phyloP scores from a whole-genome alignment of 331 rosid species.

The Quercus lobata region DNA sequence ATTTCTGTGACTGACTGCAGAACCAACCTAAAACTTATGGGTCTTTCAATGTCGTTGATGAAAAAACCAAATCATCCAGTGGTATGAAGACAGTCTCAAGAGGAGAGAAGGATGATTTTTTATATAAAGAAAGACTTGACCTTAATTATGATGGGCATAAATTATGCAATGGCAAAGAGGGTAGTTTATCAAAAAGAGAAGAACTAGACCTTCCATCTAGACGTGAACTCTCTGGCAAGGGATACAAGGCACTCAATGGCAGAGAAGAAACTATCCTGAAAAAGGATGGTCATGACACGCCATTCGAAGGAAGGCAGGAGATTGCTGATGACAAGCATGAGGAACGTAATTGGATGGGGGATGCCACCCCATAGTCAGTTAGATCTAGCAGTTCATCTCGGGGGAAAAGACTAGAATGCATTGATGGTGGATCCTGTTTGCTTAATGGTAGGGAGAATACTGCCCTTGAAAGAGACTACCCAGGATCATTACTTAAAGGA shows the following conservation, averaged over 20 bases:
- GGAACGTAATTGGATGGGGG: slow-evolving; percentile 34
- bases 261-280: slow-evolving; percentile 33
- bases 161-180: slow-evolving; percentile 36
- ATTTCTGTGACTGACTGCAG: slow-evolving; percentile 45
- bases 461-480: slow-evolving; percentile 31
- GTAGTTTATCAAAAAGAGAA: slow-evolving; percentile 34
- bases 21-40: slow-evolving; percentile 37
- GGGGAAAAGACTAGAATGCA: slow-evolving; percentile 35
- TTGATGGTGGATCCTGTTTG: slow-evolving; percentile 34
- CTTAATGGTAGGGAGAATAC: slow-evolving; percentile 39
- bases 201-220: slow-evolving; percentile 32
- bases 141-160: slow-evolving; percentile 33
- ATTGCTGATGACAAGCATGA: slow-evolving; percentile 36
- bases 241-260: slow-evolving; percentile 30
- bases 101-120: slow-evolving; percentile 38
- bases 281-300: slow-evolving; percentile 34
- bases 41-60: slow-evolving; percentile 20
- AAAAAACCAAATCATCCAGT: slow-evolving; percentile 25
- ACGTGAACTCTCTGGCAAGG: slow-evolving; percentile 38
- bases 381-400: slow-evolving; percentile 45
- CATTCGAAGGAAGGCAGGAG: slow-evolving; percentile 39
- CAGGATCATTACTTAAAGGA: slow-evolving; percentile 29
- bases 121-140: slow-evolving; percentile 37
- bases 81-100: slow-evolving; percentile 37
- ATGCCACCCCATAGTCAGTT: slow-evolving; percentile 35